Base-by-base conservation (phyloP, 192 early-diverging fungal genomes). In the Gonapodya prolifera region DNA sequence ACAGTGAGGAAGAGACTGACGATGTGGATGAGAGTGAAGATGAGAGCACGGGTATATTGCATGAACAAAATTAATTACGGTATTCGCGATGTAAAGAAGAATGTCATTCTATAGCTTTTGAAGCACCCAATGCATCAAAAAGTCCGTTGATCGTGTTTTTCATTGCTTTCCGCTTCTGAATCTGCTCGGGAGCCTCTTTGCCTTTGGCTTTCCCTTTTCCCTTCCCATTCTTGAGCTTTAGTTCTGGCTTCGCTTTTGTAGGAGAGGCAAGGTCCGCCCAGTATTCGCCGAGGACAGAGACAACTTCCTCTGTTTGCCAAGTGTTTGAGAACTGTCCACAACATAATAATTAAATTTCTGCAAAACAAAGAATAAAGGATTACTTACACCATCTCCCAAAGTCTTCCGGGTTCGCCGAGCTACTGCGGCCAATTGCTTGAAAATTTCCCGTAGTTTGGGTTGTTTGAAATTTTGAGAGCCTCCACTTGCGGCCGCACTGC, bases 1-100 rank as follows among this genome's bases (percentile, higher is more conserved):
- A 61, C 45, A 61, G 45, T 23, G 71, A 73, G 71, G 45, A 69
- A n/a, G 45, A 69, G n/a, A 69, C 45, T 69, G 45, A 69, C n/a
- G 45, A 61, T 8, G 45, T 16, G 18, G 71, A 73, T 16, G 71
- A 73, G 29, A 73, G 71, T 8, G 71, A 29, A 2, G 71, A 73
- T 8, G 45, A 69, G 45, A 69, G 45, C 45, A n/a, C n/a, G n/a
- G n/a, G n/a, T n/a, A n/a, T n/a, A n/a, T n/a, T n/a, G n/a, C n/a
- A n/a, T n/a, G n/a, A n/a, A n/a, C n/a, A n/a, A n/a, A n/a, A n/a
- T n/a, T n/a, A n/a, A n/a, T n/a, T n/a, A n/a, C n/a, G n/a, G n/a
- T n/a, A n/a, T n/a, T n/a, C n/a, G n/a, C n/a, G n/a, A n/a, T n/a
- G n/a, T n/a, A n/a, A n/a, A n/a, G n/a, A n/a, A 61, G 8, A 61